phyloP scores from a whole-genome alignment of 495 filamentous ascomycete genomes.

The Pyrenula massariospora region DNA sequence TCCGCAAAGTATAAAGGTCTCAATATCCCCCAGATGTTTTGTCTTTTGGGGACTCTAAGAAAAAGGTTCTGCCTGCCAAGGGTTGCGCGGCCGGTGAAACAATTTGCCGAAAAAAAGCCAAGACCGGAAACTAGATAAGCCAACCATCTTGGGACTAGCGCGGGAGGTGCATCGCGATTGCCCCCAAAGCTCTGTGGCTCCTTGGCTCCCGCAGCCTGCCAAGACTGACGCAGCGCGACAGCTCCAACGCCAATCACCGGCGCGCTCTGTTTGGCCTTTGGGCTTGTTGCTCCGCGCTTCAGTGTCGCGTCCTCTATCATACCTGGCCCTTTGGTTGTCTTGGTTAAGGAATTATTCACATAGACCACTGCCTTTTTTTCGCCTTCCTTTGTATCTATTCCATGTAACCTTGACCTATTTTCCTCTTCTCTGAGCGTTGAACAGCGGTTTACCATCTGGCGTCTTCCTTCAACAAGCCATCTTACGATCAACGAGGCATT shows the following conservation, averaged over 20 bases:
- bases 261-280: background rate
- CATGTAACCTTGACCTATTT: too few species aligned
- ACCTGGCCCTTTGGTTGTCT: too few species aligned
- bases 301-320: background rate
- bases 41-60: slow-evolving; percentile 1
- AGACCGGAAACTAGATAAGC: background rate
- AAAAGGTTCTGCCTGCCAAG: too few species aligned
- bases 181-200: background rate
- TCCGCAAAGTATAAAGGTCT: slow-evolving; percentile 18
- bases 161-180: too few species aligned
- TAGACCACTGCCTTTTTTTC: too few species aligned
- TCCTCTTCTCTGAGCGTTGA: too few species aligned
- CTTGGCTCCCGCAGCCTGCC: background rate
- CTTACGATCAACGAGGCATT: too few species aligned
- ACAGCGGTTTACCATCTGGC: too few species aligned
- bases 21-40: slow-evolving; percentile 7
- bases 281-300: background rate
- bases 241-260: background rate
- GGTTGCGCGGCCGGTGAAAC: background rate
- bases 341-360: too few species aligned
- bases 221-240: background rate
- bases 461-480: too few species aligned
- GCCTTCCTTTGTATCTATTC: too few species aligned
- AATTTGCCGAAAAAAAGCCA: background rate
- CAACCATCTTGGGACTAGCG: background rate